phyloP scores from a whole-genome alignment of 148 eudicot genomes.

The Diospyros kaki region DNA sequence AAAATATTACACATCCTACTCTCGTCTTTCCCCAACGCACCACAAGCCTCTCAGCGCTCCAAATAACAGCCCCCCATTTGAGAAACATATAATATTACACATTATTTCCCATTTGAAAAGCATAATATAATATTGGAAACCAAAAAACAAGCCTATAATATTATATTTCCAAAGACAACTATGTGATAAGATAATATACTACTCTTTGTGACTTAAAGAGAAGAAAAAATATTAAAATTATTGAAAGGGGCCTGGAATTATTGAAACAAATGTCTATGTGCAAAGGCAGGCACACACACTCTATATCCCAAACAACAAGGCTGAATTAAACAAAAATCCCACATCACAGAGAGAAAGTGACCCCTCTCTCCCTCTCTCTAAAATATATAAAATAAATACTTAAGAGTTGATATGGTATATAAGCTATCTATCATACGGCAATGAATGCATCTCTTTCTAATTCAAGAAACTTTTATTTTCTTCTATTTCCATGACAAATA shows the following conservation, averaged over 20 bases:
- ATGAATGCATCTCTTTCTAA: conserved; percentile 27
- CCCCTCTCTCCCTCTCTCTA: conserved; percentile 3
- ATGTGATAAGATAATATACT: conserved; percentile 22
- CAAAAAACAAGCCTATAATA: background rate
- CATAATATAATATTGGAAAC: background rate
- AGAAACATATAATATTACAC: no score
- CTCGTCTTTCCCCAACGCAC: background rate
- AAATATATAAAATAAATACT: conserved; percentile 1
- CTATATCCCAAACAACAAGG: background rate
- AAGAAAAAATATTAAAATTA: background rate
- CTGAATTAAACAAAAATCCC: conserved; percentile 24
- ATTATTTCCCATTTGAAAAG: background rate
- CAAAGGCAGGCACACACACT: background rate
- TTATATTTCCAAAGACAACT: conserved; percentile 35
- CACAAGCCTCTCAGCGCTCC: background rate
- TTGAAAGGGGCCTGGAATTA: background rate
- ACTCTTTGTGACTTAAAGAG: conserved; percentile 12
- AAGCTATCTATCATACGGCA: conserved; percentile 32
- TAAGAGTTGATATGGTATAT: conserved; percentile 45
- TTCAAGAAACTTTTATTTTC: conserved; percentile 8
- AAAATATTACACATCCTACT: background rate
- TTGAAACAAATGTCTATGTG: background rate
- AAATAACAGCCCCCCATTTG: background rate
- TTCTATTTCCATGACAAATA: background rate
- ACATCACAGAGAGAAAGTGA: conserved; percentile 12